phyloP scores from a whole-genome alignment of 495 filamentous ascomycete genomes.

The Thozetella sp. region DNA sequence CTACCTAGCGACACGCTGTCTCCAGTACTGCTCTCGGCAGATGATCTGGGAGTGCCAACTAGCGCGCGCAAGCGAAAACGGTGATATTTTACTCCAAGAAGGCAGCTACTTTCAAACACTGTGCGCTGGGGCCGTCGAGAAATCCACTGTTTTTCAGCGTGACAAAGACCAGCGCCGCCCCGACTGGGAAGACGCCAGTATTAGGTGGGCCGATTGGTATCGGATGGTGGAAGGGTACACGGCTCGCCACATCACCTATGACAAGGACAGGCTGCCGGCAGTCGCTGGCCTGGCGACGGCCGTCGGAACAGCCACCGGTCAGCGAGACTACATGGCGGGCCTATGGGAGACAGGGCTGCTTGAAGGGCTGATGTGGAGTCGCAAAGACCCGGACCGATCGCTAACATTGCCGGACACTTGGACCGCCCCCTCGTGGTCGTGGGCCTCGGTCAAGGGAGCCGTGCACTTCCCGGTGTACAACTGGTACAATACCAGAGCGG shows the following conservation, averaged over 20 bases:
- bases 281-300: conserved; percentile 28
- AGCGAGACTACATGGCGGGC: conserved; percentile 22
- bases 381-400: conserved; percentile 4
- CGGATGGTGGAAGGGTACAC: conserved; percentile 25
- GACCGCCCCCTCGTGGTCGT: conserved; percentile 37
- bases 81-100: conserved; percentile 11
- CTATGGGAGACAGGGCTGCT: conserved; percentile 23
- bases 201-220: conserved; percentile 23
- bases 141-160: conserved; percentile 10
- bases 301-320: conserved; percentile 8
- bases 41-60: conserved; percentile 29
- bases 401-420: conserved; percentile 7
- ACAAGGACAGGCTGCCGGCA: conserved; percentile 32
- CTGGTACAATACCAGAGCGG: conserved; percentile 14
- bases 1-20: conserved; percentile 18
- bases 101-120: conserved; percentile 14
- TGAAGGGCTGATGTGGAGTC: conserved; percentile 25
- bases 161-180: not conserved
- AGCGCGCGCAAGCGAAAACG: conserved; percentile 16
- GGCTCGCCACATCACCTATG: conserved; percentile 19
- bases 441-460: conserved; percentile 28
- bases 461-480: conserved; percentile 20
- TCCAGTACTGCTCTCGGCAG: conserved; percentile 23
- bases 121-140: conserved; percentile 6
- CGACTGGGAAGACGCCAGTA: not conserved